A percentile compares a stretch with the other conserved stretches of the same genome.
phyloP scores from a whole-genome alignment of 2,329 filamentous ascomycete genomes.

The Fusarium lyarnte region DNA sequence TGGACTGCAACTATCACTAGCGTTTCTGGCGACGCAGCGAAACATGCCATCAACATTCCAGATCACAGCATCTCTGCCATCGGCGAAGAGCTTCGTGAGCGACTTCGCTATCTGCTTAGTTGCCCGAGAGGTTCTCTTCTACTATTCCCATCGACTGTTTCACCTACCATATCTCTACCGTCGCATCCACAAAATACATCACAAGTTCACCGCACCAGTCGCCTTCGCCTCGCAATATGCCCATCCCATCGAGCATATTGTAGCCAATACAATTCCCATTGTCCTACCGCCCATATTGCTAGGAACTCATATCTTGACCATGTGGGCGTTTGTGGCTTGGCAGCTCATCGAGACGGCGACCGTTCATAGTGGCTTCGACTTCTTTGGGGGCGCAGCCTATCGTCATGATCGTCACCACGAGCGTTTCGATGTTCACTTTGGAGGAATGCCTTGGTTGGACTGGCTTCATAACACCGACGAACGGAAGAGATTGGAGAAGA shows the following conservation, averaged over 20 bases:
- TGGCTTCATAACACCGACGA: constrained; percentile 63
- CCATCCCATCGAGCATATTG: constrained; percentile 64
- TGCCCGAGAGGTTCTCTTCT: constrained; percentile 62
- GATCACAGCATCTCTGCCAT: constrained; percentile 51
- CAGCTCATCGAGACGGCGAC: constrained; percentile 62
- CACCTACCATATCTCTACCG: constrained; percentile 60
- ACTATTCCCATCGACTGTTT: constrained; percentile 64
- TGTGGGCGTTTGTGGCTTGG: constrained; percentile 59
- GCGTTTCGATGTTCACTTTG: constrained; percentile 64
- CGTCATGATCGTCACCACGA: constrained; percentile 68
- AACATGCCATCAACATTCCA: constrained; percentile 48
- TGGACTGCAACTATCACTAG: constrained; percentile 42
- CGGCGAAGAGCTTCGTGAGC: constrained; percentile 46
- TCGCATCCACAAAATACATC: constrained; percentile 65
- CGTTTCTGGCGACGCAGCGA: constrained; percentile 14
- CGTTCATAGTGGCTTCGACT: constrained; percentile 68
- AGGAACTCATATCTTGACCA: constrained; percentile 60
- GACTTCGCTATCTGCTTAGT: constrained; percentile 55
- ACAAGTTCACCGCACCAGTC: constrained; percentile 65
- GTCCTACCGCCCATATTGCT: constrained; percentile 59
- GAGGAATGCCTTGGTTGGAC: constrained; percentile 62
- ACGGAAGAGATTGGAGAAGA: background rate
- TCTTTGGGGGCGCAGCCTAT: constrained; percentile 56
- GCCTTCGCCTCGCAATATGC: constrained; percentile 65
- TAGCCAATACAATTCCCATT: constrained; percentile 64